Base-by-base conservation (phyloP, 305 asterid species). In the Fraxinus sp. region DNA sequence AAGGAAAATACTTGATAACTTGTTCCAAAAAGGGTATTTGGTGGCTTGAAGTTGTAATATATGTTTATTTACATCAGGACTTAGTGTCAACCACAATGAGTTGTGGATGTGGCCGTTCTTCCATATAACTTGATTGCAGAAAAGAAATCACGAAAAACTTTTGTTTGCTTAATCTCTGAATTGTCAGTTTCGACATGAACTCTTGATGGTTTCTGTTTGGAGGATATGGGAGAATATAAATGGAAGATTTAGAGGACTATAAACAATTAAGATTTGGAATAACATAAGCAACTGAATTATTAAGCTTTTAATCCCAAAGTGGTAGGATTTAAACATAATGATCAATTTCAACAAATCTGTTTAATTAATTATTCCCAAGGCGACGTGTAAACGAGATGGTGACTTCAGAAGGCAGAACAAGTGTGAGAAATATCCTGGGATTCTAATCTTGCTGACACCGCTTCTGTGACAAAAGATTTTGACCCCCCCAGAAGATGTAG, bases 151-250 rank as follows among this genome's bases (percentile, higher is more conserved):
- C 6, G 75, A 68, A 14, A 68, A 30, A 26, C 9, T 28, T 66
- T 68, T 13, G 75, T 68, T 68, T 68, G 37, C 37, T 70, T 70
- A 28, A 28, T 30, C 73, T 64, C 28, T 11, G 2, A 30, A 28
- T 35, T 70, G 75, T 11, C 75, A 70, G 41, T 14, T 70, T 70
- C n/a, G 75, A 70, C 75, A 26, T 26, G 75, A 70, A 70, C 41
- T 70, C 39, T 70, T 70, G 75, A 30, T 14, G 75, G 41, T 30
- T 70, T 30, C 39, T n/a, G 33, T 26, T 11, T 28, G 37, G 39
- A 30, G 75, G 75, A 68, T 26, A 28, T 68, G 75, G 39, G 37
- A 68, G 39, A 68, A 26, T 68, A 68, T 68, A 68, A 62, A 62
- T 22, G 71, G 71, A 62, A 62, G 71, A 62, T 22, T 62, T n/a